Conservation (phyloP, 2,329 filamentous ascomycete genomes). For the Celoporthe dispersa region DNA sequence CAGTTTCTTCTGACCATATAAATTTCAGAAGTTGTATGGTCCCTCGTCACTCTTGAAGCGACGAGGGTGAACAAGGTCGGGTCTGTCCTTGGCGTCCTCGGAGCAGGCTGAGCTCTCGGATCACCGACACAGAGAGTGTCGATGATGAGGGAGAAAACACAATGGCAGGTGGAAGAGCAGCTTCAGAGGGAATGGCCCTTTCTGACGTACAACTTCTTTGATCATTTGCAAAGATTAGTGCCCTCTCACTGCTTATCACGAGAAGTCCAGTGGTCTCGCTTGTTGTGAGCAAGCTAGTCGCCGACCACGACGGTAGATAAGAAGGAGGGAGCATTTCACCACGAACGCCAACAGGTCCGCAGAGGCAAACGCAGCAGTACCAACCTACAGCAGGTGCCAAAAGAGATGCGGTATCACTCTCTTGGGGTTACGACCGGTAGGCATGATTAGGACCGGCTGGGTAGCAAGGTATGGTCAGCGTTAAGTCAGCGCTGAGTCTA, state of each 20-base stretch:
- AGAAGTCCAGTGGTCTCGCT: background rate
- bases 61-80: background rate
- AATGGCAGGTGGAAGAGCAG: constrained; percentile 43
- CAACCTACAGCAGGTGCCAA: background rate
- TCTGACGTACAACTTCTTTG: constrained; percentile 25
- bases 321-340: background rate
- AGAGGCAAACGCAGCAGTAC: constrained; percentile 1
- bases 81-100: background rate
- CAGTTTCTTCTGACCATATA: background rate
- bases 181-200: constrained; percentile 40
- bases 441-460: constrained; percentile 8
- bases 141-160: constrained; percentile 38
- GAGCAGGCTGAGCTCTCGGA: background rate
- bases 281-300: background rate
- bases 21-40: background rate
- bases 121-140: constrained; percentile 39
- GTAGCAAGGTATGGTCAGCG: background rate
- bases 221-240: background rate
- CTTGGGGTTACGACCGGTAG: background rate
- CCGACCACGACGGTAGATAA: background rate
- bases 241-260: constrained; percentile 12
- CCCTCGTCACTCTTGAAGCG: background rate
- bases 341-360: background rate
- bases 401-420: constrained; percentile 1
- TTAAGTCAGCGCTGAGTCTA: constrained; percentile 15